These are phyloP conservation scores for Verticillium longisporum DNA, from an alignment of 2,329 filamentous ascomycete species.

Conservation along the genomic window DNA sequence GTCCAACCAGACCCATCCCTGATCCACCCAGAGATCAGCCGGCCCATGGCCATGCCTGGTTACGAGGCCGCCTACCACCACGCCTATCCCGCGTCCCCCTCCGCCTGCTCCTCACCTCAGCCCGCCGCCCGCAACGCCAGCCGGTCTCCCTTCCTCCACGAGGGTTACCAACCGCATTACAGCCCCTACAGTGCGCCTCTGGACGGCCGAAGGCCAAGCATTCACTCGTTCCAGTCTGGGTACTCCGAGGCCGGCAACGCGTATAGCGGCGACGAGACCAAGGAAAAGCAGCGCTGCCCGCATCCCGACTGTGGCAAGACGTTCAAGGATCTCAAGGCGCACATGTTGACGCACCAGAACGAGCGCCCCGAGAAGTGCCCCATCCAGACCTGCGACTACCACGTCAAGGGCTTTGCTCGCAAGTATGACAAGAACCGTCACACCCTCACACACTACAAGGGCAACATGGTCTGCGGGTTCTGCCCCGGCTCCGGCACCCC, in stretches of 20 bases:
- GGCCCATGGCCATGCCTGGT: constrained; percentile 39
- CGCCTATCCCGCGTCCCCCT: constrained; percentile 55
- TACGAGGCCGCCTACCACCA: constrained; percentile 44
- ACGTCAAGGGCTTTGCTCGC: constrained; percentile 84
- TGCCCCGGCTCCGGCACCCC: constrained; percentile 84
- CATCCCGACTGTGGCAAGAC: constrained; percentile 77
- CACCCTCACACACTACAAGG: constrained; percentile 92
- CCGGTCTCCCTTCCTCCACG: constrained; percentile 61
- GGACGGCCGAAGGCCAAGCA: constrained; percentile 55
- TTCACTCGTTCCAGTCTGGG: constrained; percentile 54
- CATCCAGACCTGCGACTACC: constrained; percentile 85
- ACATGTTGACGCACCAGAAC: constrained; percentile 89
- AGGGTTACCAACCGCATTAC: constrained; percentile 47
- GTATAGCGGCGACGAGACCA: constrained; percentile 55
- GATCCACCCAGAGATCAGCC: constrained; percentile 48
- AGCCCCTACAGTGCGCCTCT: constrained; percentile 46
- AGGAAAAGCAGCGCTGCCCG: constrained; percentile 68
- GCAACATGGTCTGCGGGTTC: constrained; percentile 94
- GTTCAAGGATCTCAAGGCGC: constrained; percentile 88
- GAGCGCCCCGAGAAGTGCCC: constrained; percentile 93
- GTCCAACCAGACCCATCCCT: constrained; percentile 43
- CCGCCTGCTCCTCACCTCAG: constrained; percentile 50
- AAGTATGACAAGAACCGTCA: constrained; percentile 97
- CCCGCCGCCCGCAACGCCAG: constrained; percentile 45
- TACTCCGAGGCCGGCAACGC: constrained; percentile 48